Evolutionary conservation across 768 basidiomycete genomes (phyloP).

Genomic region (Omphalotus guepiniiformis): DNA sequence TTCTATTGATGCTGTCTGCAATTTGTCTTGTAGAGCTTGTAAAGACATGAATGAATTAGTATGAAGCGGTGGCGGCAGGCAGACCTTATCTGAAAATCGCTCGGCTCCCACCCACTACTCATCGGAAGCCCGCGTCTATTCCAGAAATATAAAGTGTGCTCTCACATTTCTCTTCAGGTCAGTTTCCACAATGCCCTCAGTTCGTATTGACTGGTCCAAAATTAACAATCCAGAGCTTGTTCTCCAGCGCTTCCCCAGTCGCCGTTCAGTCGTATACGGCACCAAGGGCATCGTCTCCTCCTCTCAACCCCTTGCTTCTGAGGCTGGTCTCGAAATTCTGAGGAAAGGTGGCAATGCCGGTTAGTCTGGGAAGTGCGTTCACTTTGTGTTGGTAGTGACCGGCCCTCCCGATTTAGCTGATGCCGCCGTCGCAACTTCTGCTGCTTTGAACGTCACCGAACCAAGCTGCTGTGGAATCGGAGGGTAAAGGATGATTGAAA

Average conservation of each 20-base stretch:
- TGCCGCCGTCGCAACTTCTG: slow-evolving; percentile 91
- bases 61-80: background rate
- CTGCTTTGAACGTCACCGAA: slow-evolving; percentile 89
- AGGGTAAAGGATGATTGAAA: slow-evolving; percentile 48
- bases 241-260: slow-evolving; percentile 73
- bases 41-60: slow-evolving; percentile 38
- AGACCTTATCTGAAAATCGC: background rate
- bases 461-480: slow-evolving; percentile 90
- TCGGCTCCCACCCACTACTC: background rate
- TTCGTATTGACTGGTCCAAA: slow-evolving; percentile 48
- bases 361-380: too few relatives aligned
- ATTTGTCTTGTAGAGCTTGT: slow-evolving; percentile 40
- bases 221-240: slow-evolving; percentile 63
- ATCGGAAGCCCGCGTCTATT: background rate
- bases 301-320: slow-evolving; percentile 87
- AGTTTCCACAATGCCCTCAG: slow-evolving; percentile 27
- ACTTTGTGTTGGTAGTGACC: too few relatives aligned
- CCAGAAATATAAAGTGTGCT: background rate
- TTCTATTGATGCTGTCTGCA: slow-evolving; percentile 68
- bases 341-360: slow-evolving; percentile 94
- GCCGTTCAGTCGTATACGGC: slow-evolving; percentile 82
- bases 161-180: background rate
- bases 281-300: slow-evolving; percentile 86
- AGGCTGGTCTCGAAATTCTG: slow-evolving; percentile 89
- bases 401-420: slow-evolving; percentile 50